Conservation (phyloP, 2,329 filamentous ascomycete species). For the Aspergillus glaucus region DNA sequence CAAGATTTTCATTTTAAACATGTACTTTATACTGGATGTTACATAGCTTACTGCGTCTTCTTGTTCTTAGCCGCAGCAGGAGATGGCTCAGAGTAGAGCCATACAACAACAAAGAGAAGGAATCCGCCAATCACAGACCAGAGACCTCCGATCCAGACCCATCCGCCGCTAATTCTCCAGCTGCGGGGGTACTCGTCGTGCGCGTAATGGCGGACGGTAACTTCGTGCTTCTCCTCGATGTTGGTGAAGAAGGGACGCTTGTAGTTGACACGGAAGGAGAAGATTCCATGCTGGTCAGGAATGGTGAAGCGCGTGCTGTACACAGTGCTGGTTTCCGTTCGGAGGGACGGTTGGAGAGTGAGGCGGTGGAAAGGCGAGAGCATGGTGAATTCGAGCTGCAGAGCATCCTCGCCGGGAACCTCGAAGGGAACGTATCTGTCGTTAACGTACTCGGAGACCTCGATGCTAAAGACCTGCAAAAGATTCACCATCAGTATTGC, state of each 20-base stretch:
- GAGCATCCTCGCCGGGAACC: conserved; percentile 60
- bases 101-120: conserved; percentile 75
- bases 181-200: conserved; percentile 95
- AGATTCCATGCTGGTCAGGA: conserved; percentile 97
- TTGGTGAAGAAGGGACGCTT: conserved; percentile 86
- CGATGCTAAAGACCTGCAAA: conserved; percentile 71
- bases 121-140: conserved; percentile 78
- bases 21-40: conserved; percentile 13
- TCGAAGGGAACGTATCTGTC: conserved; percentile 70
- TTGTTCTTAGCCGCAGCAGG: conserved; percentile 32
- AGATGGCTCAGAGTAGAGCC: conserved; percentile 69
- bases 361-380: conserved; percentile 95
- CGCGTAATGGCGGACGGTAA: conserved; percentile 91
- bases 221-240: conserved; percentile 88
- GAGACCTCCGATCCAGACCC: conserved; percentile 90
- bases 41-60: conserved; percentile 41
- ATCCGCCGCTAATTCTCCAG: conserved; percentile 82
- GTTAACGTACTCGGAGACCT: conserved; percentile 76
- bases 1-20: conserved; percentile 14
- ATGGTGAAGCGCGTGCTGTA: conserved; percentile 72
- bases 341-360: conserved; percentile 54
- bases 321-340: conserved; percentile 61
- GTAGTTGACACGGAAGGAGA: conserved; percentile 97
- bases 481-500: conserved; percentile 20
- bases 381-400: conserved; percentile 98